Evolutionary conservation across 2,329 filamentous ascomycete species (phyloP).

Genomic region (Neonectria ditissima): DNA sequence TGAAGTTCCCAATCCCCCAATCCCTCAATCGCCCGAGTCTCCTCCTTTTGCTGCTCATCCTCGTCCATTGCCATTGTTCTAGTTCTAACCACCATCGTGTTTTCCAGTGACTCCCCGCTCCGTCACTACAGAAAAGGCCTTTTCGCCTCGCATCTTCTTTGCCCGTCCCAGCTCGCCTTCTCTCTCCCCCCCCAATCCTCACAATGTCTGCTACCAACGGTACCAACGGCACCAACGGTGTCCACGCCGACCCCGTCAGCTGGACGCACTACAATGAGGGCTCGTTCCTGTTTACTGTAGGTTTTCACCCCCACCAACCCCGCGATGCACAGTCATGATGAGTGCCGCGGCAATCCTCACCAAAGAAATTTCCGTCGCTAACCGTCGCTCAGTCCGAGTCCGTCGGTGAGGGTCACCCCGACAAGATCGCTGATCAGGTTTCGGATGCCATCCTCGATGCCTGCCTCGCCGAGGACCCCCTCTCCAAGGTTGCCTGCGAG

Average conservation of each 20-base stretch:
- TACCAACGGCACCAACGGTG: slow-evolving; percentile 56
- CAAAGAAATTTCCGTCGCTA: slow-evolving; percentile 36
- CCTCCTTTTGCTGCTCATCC: slow-evolving; percentile 27
- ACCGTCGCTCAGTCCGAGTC: slow-evolving; percentile 76
- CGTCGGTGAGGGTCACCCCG: slow-evolving; percentile 90
- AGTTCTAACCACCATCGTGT: slow-evolving; percentile 32
- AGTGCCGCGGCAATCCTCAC: slow-evolving; percentile 20
- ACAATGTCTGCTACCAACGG: slow-evolving; percentile 68
- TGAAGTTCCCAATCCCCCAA: background rate
- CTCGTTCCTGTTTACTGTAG: slow-evolving; percentile 86
- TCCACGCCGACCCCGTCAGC: slow-evolving; percentile 46
- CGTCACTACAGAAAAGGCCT: slow-evolving; percentile 39
- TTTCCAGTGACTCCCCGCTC: slow-evolving; percentile 40
- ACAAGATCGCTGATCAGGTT: slow-evolving; percentile 98
- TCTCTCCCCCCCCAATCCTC: slow-evolving; percentile 46
- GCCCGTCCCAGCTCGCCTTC: slow-evolving; percentile 35
- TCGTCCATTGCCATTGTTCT: slow-evolving; percentile 18
- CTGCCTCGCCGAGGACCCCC: slow-evolving; percentile 91
- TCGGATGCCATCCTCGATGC: slow-evolving; percentile 99
- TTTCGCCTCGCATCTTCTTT: slow-evolving; percentile 37
- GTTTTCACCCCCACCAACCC: slow-evolving; percentile 35
- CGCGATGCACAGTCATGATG: slow-evolving; percentile 24
- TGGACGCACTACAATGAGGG: slow-evolving; percentile 69
- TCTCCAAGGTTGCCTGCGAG: slow-evolving; percentile 99
- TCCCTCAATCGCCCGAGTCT: slow-evolving; percentile 15